Evolutionary conservation across 83 land plant species (phyloP).

Genomic region (Picea mariana): DNA sequence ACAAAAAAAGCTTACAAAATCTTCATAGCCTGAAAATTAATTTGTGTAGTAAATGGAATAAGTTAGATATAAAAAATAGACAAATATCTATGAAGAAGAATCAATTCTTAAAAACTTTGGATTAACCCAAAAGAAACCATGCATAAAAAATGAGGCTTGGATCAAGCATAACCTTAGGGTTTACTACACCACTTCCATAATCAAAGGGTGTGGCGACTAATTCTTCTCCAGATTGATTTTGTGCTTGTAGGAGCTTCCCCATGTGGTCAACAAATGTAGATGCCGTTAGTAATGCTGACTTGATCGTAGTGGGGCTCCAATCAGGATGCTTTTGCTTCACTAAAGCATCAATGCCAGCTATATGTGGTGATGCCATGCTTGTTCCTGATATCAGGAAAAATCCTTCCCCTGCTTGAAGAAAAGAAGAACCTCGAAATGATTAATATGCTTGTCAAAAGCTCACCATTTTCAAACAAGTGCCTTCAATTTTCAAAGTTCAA

Average conservation of each 20-base stretch:
- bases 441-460: too few species aligned
- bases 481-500: too few species aligned
- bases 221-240: slow-evolving; percentile 60
- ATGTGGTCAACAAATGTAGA: slow-evolving; percentile 54
- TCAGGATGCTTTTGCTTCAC: slow-evolving; percentile 72
- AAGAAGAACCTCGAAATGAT: not conserved
- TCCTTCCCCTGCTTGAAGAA: slow-evolving; percentile 60
- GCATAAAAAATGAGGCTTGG: slow-evolving; percentile 91
- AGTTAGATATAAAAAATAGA: not conserved
- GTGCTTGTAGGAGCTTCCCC: slow-evolving; percentile 73
- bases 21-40: slow-evolving; percentile 55
- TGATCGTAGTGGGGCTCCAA: slow-evolving; percentile 90
- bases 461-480: too few species aligned
- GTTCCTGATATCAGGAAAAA: slow-evolving; percentile 94
- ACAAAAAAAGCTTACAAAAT: slow-evolving; percentile 77
- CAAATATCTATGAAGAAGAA: not conserved
- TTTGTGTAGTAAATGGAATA: not conserved
- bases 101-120: not conserved
- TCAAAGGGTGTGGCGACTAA: slow-evolving; percentile 84
- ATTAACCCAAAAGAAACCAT: not conserved
- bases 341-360: slow-evolving; percentile 90
- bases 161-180: slow-evolving; percentile 78
- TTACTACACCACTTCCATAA: slow-evolving; percentile 83
- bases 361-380: slow-evolving; percentile 95
- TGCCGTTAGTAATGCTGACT: slow-evolving; percentile 89